Percentiles rank a stretch among this genome's conserved stretches.
Conservation (phyloP, 1,284 basidiomycete genomes). For the Testicularia cyperi region DNA sequence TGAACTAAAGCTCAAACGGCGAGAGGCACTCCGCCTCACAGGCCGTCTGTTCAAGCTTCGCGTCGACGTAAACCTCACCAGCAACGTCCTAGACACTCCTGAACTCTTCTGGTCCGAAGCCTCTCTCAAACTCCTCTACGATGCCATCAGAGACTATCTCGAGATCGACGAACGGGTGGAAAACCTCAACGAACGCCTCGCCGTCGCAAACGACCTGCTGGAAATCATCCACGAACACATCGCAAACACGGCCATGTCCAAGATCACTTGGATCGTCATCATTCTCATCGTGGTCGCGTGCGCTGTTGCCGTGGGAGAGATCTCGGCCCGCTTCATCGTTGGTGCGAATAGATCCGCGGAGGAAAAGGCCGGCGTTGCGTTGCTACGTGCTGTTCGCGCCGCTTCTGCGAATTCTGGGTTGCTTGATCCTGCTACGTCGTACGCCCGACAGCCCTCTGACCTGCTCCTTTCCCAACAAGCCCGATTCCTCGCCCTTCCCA, state of each 20-base stretch:
- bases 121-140: conserved; percentile 82
- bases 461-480: too few relatives aligned
- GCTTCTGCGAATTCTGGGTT: too few relatives aligned
- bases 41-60: conserved; percentile 84
- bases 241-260: conserved; percentile 78
- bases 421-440: too few relatives aligned
- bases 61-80: conserved; percentile 86
- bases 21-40: conserved; percentile 82
- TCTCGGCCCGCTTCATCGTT: conserved; percentile 76
- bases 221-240: conserved; percentile 86
- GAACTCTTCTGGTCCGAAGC: conserved; percentile 95
- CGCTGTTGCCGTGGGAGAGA: conserved; percentile 82
- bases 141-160: conserved; percentile 91
- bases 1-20: conserved; percentile 73
- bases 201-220: conserved; percentile 72
- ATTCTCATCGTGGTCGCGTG: conserved; percentile 88
- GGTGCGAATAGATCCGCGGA: too few relatives aligned
- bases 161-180: conserved; percentile 83
- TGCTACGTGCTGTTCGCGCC: too few relatives aligned
- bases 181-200: conserved; percentile 83
- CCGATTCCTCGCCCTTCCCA: too few relatives aligned
- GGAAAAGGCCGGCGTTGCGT: too few relatives aligned
- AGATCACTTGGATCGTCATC: conserved; percentile 84
- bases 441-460: too few relatives aligned
- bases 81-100: conserved; percentile 87